Base-by-base conservation (phyloP, 306 rosid species). In the Begonia fuchsioides region DNA sequence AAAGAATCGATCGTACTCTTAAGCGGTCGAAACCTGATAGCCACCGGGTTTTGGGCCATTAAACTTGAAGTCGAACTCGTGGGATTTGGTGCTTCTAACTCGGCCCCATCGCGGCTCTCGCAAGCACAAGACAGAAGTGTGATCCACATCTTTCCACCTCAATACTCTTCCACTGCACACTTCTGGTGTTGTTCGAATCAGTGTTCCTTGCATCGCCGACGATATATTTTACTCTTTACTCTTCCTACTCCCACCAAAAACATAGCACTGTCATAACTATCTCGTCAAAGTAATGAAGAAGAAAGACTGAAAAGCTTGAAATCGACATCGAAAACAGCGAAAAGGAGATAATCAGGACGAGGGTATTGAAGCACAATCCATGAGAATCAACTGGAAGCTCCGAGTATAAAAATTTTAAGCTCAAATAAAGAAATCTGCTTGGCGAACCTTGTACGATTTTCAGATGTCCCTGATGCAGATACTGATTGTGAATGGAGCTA, bases 161-260 rank as follows among this genome's bases (percentile, higher is more conserved):
- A 60, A 15, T 52, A 61, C 2, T 43, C 63, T 65, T 12, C 58
- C 67, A 17, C 41, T 68, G 39, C 74, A 64, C 38, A 67, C 62
- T 47, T 68, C 85, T 12, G 70, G 11, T 50, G 70, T 46, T 18
- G 58, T 66, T 49, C 87, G 74, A 40, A 70, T 18, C 3, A 81
- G 46, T 53, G 78, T 55, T n/a, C 90, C 86, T 68, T 79, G 78
- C 65, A 65, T 72, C 15, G 72, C 57, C 14, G 84, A 78, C 10
- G 79, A 72, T 86, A 78, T 58, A 53, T 18, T 64, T 58, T 19
- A 47, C 32, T 14, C 20, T n/a, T n/a, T 18, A 32, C n/a, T 44
- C 35, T 13, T 8, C 58, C 55, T 47, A 44, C 17, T 40, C 43
- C 45, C 12, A 11, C 45, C 10, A 51, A 17, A 13, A 15, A 44